Conservation (phyloP, 352 stramenopile species). For the Pythium catenulatum region DNA sequence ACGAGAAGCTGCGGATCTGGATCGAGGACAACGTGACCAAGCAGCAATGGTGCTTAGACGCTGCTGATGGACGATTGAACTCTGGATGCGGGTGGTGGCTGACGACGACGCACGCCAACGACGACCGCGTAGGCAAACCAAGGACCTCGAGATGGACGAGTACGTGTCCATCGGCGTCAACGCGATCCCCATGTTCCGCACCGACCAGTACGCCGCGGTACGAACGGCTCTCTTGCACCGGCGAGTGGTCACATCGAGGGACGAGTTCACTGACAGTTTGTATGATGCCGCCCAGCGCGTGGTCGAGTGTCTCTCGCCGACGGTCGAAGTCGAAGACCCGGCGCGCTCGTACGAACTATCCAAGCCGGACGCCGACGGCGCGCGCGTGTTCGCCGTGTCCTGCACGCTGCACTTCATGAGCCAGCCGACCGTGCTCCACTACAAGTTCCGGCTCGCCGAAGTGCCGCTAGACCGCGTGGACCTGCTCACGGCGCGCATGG, state of each 20-base stretch:
- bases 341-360: neutral
- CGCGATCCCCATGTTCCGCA: neutral
- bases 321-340: neutral
- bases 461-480: neutral
- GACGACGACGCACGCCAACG: too few species aligned
- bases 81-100: neutral
- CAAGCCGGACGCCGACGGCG: neutral
- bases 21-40: neutral
- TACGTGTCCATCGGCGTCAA: neutral
- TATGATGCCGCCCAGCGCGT: too few species aligned
- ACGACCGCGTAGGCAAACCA: neutral
- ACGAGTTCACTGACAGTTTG: too few species aligned
- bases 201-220: neutral
- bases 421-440: neutral
- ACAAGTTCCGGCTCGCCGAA: neutral
- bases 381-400: neutral
- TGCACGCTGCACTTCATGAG: neutral
- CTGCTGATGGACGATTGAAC: neutral
- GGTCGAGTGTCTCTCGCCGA: neutral
- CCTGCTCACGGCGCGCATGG: neutral
- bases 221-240: too few species aligned
- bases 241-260: too few species aligned
- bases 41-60: neutral
- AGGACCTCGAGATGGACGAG: neutral
- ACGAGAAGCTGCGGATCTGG: neutral